Conservation (phyloP, 2,329 filamentous ascomycete species). For the Sclerotinia sclerotiorum region DNA sequence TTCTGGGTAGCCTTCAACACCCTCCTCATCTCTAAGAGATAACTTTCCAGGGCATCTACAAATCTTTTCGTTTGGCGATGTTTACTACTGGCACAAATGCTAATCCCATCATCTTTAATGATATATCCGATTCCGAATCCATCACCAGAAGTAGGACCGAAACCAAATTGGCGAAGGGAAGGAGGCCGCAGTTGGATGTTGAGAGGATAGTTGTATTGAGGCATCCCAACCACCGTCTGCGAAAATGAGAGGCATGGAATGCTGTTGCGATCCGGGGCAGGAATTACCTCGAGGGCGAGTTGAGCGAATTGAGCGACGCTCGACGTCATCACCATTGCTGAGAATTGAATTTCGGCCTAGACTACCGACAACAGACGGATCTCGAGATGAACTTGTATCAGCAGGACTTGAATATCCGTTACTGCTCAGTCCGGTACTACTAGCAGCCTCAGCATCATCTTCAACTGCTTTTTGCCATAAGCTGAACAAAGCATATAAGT, state of each 20-base stretch:
- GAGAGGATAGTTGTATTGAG: slow-evolving; percentile 92
- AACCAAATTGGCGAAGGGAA: slow-evolving; percentile 90
- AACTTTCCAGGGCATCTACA: slow-evolving; percentile 84
- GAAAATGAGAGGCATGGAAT: slow-evolving; percentile 74
- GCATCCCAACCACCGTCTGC: slow-evolving; percentile 87
- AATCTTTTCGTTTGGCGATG: slow-evolving; percentile 91
- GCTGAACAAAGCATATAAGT: slow-evolving; percentile 90
- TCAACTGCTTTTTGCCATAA: slow-evolving; percentile 89
- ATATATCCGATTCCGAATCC: slow-evolving; percentile 99
- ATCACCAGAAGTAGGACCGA: slow-evolving; percentile 89
- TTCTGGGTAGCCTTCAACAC: slow-evolving; percentile 70
- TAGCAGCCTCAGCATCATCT: slow-evolving; percentile 55
- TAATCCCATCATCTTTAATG: slow-evolving; percentile 90
- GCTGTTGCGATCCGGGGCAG: slow-evolving; percentile 49
- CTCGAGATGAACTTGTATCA: slow-evolving; percentile 51
- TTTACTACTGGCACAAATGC: slow-evolving; percentile 89
- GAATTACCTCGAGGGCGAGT: slow-evolving; percentile 52
- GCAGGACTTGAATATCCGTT: slow-evolving; percentile 61
- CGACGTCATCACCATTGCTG: slow-evolving; percentile 37
- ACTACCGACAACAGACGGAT: slow-evolving; percentile 51
- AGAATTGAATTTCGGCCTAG: slow-evolving; percentile 53
- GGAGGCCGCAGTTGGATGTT: slow-evolving; percentile 98
- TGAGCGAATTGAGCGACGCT: slow-evolving; percentile 26
- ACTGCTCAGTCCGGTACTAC: slow-evolving; percentile 47
- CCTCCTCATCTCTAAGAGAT: slow-evolving; percentile 86